phyloP scores from a whole-genome alignment of 306 rosid genomes.

The Glycyrrhiza uralensis region DNA sequence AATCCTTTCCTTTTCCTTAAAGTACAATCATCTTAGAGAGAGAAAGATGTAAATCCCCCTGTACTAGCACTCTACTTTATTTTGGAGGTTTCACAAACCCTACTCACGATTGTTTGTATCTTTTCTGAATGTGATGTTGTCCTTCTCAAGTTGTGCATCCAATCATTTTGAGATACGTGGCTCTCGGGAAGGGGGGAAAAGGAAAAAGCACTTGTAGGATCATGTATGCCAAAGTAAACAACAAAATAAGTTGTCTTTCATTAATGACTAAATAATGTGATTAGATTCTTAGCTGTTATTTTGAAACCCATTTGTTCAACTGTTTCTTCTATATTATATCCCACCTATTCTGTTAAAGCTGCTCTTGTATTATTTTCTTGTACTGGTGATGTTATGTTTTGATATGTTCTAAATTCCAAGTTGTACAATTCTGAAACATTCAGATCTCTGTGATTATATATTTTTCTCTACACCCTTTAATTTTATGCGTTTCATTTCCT shows the following conservation, averaged over 20 bases:
- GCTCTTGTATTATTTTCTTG: not conserved
- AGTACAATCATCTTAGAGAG: not conserved
- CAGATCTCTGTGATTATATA: not conserved
- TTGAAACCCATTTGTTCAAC: not conserved
- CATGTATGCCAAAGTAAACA: slow-evolving; percentile 8
- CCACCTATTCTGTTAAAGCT: not conserved
- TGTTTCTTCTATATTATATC: not conserved
- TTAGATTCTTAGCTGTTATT: not conserved
- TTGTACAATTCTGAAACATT: not conserved
- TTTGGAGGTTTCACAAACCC: not conserved
- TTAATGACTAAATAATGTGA: not conserved
- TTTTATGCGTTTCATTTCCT: slow-evolving; percentile 13
- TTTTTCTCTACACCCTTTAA: not conserved
- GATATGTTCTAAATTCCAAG: not conserved
- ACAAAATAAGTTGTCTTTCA: not conserved
- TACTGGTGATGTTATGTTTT: not conserved
- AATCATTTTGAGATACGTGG: not conserved
- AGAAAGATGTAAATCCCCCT: not conserved
- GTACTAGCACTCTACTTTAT: not conserved
- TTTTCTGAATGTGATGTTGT: not conserved
- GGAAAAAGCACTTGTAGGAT: not conserved
- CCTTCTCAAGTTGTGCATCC: not conserved
- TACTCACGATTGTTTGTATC: not conserved
- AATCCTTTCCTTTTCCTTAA: not conserved
- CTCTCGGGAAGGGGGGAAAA: not conserved